phyloP scores from a whole-genome alignment of 2,329 filamentous ascomycete genomes.

The Sclerotinia spermophila region DNA sequence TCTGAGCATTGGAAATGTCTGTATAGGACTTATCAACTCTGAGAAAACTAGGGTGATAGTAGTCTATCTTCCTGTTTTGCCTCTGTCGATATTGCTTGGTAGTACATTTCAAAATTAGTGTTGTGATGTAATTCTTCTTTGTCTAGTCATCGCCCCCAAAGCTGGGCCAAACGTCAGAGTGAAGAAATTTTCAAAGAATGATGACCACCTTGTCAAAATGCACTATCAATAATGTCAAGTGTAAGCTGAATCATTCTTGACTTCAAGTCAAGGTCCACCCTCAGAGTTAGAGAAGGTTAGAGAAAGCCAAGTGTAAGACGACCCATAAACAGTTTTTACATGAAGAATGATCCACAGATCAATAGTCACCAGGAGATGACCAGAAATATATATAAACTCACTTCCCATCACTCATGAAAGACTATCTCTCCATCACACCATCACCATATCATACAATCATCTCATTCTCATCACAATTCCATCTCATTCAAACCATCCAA shows the following conservation, averaged over 20 bases:
- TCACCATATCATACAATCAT: background rate
- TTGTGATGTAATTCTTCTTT: background rate
- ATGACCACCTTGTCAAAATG: background rate
- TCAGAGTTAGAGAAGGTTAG: background rate
- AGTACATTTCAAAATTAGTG: background rate
- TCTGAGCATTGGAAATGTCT: background rate
- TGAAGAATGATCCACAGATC: background rate
- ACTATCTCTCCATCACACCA: background rate
- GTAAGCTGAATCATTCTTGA: background rate
- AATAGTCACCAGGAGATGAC: background rate
- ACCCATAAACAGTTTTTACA: background rate
- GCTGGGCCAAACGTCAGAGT: background rate
- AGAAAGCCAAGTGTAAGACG: background rate
- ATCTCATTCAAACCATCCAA: no score
- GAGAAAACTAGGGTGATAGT: fast-evolving
- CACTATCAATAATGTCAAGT: background rate
- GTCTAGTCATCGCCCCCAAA: background rate
- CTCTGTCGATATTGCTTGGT: background rate
- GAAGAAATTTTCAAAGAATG: background rate
- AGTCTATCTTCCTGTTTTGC: background rate
- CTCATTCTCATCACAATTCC: no score
- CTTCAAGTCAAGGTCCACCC: background rate
- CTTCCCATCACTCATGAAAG: background rate
- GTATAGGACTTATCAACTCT: background rate
- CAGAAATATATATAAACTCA: background rate